phyloP scores from a whole-genome alignment of 2,329 filamentous ascomycete genomes.

The Sclerotinia borealis region DNA sequence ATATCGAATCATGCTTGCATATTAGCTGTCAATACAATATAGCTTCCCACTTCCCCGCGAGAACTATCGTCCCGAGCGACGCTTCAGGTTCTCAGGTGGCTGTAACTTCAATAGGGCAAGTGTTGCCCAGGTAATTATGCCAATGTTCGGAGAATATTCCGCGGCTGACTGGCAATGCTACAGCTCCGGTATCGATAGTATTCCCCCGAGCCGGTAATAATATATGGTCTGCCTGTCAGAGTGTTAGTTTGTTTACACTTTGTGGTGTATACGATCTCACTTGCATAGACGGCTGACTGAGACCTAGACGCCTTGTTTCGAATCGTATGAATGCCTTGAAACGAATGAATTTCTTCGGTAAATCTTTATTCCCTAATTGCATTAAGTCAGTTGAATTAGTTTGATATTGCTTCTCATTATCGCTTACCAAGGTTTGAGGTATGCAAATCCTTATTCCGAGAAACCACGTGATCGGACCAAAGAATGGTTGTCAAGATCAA shows the following conservation, averaged over 20 bases:
- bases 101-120: neutral
- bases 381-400: too few species aligned
- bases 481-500: neutral
- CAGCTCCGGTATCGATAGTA: neutral
- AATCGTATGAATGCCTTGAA: neutral
- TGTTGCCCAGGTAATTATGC: neutral
- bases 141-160: neutral
- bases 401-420: neutral
- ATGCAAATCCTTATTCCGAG: neutral
- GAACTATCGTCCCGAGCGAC: too few species aligned
- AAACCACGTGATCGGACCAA: neutral
- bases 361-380: neutral
- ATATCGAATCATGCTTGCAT: neutral
- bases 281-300: conserved; percentile 8
- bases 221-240: neutral
- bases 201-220: neutral
- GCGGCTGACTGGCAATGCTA: neutral
- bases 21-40: neutral
- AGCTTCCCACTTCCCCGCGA: neutral
- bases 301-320: neutral
- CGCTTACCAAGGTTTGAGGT: neutral
- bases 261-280: conserved; percentile 6
- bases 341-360: neutral
- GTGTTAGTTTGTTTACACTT: neutral
- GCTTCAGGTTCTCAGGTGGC: neutral